These are phyloP conservation scores for Aspergillus puulaauensis DNA, from an alignment of 2,329 filamentous ascomycete genomes.

Conservation along the genomic window DNA sequence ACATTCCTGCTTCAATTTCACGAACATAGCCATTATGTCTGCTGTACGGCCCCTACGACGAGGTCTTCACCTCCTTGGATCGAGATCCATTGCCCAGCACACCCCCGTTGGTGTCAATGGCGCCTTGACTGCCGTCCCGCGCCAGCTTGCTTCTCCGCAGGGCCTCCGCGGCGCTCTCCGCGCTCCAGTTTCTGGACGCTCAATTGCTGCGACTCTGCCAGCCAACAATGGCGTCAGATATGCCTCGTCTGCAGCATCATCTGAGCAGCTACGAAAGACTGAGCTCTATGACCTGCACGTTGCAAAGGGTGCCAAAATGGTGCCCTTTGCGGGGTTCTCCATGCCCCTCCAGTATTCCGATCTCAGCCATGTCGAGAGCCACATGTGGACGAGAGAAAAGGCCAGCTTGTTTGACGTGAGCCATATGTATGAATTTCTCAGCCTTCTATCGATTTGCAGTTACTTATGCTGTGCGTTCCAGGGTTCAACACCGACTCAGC, in stretches of 20 bases:
- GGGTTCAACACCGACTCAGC: constrained; percentile 77
- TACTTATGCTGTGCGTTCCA: constrained; percentile 24
- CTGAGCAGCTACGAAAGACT: constrained; percentile 50
- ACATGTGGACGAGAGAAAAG: constrained; percentile 83
- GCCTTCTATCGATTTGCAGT: background rate
- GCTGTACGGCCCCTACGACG: constrained; percentile 29
- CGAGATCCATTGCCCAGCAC: constrained; percentile 24
- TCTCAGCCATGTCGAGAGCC: constrained; percentile 76
- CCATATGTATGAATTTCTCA: constrained; percentile 71
- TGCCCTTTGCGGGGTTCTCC: constrained; percentile 87
- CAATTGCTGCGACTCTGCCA: constrained; percentile 9
- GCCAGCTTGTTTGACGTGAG: constrained; percentile 93
- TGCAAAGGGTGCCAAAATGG: constrained; percentile 82
- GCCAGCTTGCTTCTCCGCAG: constrained; percentile 29
- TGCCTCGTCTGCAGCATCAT: constrained; percentile 31
- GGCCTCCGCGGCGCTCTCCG: constrained; percentile 22
- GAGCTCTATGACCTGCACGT: constrained; percentile 78
- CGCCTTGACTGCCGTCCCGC: constrained; percentile 26
- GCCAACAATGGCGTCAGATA: constrained; percentile 26
- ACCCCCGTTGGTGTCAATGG: constrained; percentile 32
- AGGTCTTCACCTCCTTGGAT: constrained; percentile 30
- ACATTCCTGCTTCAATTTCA: constrained; percentile 17
- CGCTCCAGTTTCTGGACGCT: constrained; percentile 15
- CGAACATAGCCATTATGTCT: constrained; percentile 24
- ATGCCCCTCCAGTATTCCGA: constrained; percentile 91